Base-by-base conservation (phyloP, 441 rosid species). In the Pelargonium exstipulatum region DNA sequence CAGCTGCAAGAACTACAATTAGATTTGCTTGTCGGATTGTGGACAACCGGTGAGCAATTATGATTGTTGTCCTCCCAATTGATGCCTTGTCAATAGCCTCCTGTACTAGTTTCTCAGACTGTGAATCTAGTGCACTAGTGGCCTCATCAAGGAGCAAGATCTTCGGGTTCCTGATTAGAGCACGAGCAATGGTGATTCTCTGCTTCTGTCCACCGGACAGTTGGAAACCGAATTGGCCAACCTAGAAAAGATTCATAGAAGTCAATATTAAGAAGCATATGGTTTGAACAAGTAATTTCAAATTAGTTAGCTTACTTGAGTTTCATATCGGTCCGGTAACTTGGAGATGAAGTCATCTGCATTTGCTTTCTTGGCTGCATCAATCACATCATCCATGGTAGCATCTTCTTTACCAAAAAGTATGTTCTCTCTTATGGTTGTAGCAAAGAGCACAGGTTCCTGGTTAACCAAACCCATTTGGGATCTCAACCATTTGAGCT, bases 151-250 rank as follows among this genome's bases (percentile, higher is more conserved):
- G 88, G 49, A 88, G 77, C 75, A 88, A 69, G 69, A 88, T 86
- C 69, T 82, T 88, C 0, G 91, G 94, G 67, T 86, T 76, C 69
- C 94, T 80, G 62, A 86, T 83, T 14, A 85, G 67, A 55, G 94
- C 91, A 69, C 90, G 80, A 7, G 94, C 89, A 61, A 86, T 86
- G 55, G 91, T 88, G 16, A 88, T 84, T 75, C 94, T 62, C 81
- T 86, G 90, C 83, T 88, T 88, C 69, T 88, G 94, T 65, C 91
- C 89, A 12, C 94, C 91, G 9, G 90, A 88, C 76, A 88, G 67
- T 58, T 88, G 88, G 77, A 85, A 81, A 16, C 91, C 94, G 35
- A 81, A 83, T 73, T 88, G 94, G 45, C 91, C 89, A 73, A 86
- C 89, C 89, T 88, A 71, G 42, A 32, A 76, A 5, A 5, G 12